phyloP scores from a whole-genome alignment of 1,139 yeast genomes.

The Taphrina wiesneri region DNA sequence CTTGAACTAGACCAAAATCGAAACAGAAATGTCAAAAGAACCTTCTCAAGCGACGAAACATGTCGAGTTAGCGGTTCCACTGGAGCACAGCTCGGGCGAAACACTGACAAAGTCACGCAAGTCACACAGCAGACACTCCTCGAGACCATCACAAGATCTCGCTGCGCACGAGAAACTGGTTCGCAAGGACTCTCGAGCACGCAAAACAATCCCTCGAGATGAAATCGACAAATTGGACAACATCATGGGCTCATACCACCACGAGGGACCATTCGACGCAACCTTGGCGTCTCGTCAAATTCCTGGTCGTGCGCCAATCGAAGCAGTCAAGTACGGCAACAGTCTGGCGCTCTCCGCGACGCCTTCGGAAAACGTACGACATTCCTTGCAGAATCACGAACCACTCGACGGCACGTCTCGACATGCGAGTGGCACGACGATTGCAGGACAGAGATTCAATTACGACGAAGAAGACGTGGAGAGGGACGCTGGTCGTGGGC shows the following conservation, averaged over 20 bases:
- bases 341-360: conserved; percentile 37
- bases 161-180: conserved; percentile 21
- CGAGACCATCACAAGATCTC: conserved; percentile 11
- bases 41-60: not conserved
- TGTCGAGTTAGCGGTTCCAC: not conserved
- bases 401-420: conserved; percentile 39
- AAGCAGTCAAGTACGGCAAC: conserved; percentile 36
- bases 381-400: conserved; percentile 30
- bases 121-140: conserved; percentile 4
- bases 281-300: conserved; percentile 36
- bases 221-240: conserved; percentile 26
- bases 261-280: conserved; percentile 40
- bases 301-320: conserved; percentile 37
- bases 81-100: not conserved
- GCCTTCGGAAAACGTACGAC: conserved; percentile 35
- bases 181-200: conserved; percentile 23
- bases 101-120: not conserved
- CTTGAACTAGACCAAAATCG: not conserved
- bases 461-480: conserved; percentile 32
- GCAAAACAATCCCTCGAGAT: conserved; percentile 29
- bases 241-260: conserved; percentile 34
- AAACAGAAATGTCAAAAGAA: not conserved
- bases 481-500: conserved; percentile 10
- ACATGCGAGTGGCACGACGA: conserved; percentile 34
- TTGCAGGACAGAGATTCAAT: conserved; percentile 18